Percentiles rank a stretch among this genome's conserved stretches.
These are phyloP conservation scores for Teunomyces barrocoloradensis DNA, from an alignment of 805 yeast genomes.

Conservation along the genomic window DNA sequence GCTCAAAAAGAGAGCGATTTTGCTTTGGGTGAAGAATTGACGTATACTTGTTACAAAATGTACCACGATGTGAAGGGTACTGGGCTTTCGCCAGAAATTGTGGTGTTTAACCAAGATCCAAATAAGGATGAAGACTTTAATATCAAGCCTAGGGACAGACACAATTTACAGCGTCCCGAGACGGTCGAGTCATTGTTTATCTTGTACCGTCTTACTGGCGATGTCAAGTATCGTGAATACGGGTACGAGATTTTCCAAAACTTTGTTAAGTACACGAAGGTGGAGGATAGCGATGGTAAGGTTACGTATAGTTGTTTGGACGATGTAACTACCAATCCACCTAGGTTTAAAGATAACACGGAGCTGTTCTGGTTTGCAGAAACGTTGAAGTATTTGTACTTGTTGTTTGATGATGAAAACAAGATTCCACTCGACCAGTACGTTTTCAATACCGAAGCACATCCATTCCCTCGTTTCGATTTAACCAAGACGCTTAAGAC, in stretches of 20 bases:
- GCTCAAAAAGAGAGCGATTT: slow-evolving; percentile 59
- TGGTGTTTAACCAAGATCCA: slow-evolving; percentile 65
- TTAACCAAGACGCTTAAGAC: slow-evolving; percentile 52
- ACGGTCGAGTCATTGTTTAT: slow-evolving; percentile 86
- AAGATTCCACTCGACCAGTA: slow-evolving; percentile 63
- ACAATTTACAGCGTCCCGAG: slow-evolving; percentile 90
- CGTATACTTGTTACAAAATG: slow-evolving; percentile 81
- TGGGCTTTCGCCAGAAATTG: slow-evolving; percentile 88
- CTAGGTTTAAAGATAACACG: slow-evolving; percentile 64
- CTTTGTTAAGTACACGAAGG: slow-evolving; percentile 58
- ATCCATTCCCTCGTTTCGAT: slow-evolving; percentile 78
- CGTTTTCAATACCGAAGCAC: slow-evolving; percentile 92
- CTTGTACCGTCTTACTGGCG: slow-evolving; percentile 75
- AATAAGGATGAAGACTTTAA: slow-evolving; percentile 51
- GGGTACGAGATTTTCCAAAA: slow-evolving; percentile 82
- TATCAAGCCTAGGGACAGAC: slow-evolving; percentile 71
- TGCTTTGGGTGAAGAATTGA: slow-evolving; percentile 67
- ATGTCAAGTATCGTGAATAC: slow-evolving; percentile 80
- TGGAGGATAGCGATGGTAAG: slow-evolving; percentile 41
- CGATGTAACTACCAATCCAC: slow-evolving; percentile 60
- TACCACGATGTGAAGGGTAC: slow-evolving; percentile 62
- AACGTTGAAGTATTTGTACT: slow-evolving; percentile 80
- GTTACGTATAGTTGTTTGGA: slow-evolving; percentile 59
- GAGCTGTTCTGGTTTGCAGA: slow-evolving; percentile 95
- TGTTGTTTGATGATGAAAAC: slow-evolving; percentile 67